Conservation (phyloP, 371 early-diverging fungal species). For the Syncephalastrum sp. region DNA sequence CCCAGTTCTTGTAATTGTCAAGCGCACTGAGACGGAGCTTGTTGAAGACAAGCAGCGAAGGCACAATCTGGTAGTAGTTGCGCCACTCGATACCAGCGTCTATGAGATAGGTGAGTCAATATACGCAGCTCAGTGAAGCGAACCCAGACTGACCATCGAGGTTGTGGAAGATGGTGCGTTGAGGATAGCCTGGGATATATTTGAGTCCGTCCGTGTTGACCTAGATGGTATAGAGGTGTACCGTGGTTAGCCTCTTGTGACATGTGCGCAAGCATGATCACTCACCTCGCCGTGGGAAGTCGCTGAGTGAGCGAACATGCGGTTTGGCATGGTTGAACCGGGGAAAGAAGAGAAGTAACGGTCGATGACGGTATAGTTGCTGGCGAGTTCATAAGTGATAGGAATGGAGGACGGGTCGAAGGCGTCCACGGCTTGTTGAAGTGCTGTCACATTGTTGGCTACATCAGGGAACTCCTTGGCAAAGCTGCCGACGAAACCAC, state of each 20-base stretch:
- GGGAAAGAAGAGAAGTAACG: conserved; percentile 30
- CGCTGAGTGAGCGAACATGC: conserved; percentile 27
- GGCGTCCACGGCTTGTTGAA: conserved; percentile 27
- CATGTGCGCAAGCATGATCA: neutral
- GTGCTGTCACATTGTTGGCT: conserved; percentile 14
- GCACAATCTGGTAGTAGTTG: conserved; percentile 22
- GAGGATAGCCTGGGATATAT: conserved; percentile 26
- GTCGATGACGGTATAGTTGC: conserved; percentile 27
- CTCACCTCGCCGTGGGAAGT: conserved; percentile 23
- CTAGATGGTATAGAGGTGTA: neutral
- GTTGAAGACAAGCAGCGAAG: conserved; percentile 21
- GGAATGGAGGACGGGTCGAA: conserved; percentile 25
- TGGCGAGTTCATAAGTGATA: conserved; percentile 28
- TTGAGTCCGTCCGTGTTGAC: conserved; percentile 11
- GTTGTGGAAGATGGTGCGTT: conserved; percentile 30
- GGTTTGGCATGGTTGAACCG: conserved; percentile 36
- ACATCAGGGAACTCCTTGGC: conserved; percentile 10
- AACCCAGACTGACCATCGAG: conserved; percentile 14
- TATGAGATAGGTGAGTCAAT: neutral
- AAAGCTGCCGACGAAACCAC: conserved; percentile 27
- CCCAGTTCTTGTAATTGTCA: conserved; percentile 16
- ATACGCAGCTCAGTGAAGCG: no score
- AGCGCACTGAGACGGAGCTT: conserved; percentile 18
- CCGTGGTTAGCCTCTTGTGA: neutral
- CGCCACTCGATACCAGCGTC: conserved; percentile 18